Evolutionary conservation across 176 grass and related monocot genomes (phyloP), one percentile per base, ranked within the genome.

Genomic region (Lolium perenne): DNA sequence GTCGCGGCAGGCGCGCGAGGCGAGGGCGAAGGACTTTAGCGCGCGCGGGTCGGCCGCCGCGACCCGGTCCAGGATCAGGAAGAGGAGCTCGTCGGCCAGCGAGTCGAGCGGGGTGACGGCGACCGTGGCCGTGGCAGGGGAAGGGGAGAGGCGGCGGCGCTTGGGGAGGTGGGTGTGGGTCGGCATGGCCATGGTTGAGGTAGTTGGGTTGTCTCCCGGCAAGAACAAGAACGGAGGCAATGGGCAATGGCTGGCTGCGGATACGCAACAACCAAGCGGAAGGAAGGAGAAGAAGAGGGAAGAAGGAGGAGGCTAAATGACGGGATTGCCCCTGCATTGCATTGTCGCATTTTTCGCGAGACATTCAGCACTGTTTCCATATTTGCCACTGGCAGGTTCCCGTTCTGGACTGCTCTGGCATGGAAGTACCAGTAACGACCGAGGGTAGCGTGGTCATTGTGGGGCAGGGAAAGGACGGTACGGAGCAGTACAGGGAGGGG

Each of bases 81-180:
- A 94, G 58, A 98, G 86, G 56, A 98, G 88, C 69, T 95, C 94
- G 78, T 98, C 92, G 10, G 94, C 69, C 0, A 98, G 86, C 15
- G 80, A 49, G 29, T 88, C 83, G 57, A 93, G 35, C 8, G 83
- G 68, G 23, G 67, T 9, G 4, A 1, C 54, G 1, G 6, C 53
- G 2, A 5, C 64, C 43, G 11, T 45, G 0, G 23, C 3, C 32
- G 32, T 35, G 32, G 32, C 32, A 2, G 32, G 32, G 32, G 32
- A 35, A 20, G 74, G 38, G 29, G 29, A 29, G 23, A 62, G 56
- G 75, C 83, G 67, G 16, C 83, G 84, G 41, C 86, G 86, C 73
- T 62, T 83, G 72, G 11, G 6, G 0, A 76, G 25, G 38, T 35
- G 69, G 38, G 2, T 41, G 60, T 54, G 41, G 29, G 70, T 9